phyloP scores from a whole-genome alignment of 495 filamentous ascomycete species.

The Tuber umbilicatum region DNA sequence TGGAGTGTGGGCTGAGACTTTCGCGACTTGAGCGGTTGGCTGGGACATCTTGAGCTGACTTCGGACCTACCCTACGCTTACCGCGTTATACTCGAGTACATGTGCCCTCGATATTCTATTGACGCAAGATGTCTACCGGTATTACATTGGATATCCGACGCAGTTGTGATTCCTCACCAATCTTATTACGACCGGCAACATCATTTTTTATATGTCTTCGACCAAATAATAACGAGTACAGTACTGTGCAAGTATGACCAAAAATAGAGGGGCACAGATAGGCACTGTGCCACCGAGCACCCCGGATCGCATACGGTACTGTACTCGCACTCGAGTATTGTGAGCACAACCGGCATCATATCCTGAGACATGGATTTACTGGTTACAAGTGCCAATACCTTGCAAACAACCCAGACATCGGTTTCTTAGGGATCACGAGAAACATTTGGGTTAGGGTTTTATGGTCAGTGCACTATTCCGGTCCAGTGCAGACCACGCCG shows the following conservation, averaged over 20 bases:
- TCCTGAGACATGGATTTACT: neutral
- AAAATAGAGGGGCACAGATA: neutral
- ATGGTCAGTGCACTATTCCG: neutral
- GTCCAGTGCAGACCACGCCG: neutral
- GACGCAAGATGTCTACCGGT: neutral
- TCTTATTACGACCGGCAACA: neutral
- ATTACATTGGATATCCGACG: neutral
- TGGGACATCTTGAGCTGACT: neutral
- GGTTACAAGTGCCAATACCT: neutral
- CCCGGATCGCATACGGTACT: neutral
- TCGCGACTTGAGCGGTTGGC: neutral
- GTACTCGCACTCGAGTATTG: neutral
- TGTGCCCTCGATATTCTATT: neutral
- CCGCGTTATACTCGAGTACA: neutral
- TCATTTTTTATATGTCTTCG: neutral
- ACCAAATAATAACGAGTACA: neutral
- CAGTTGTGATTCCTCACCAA: neutral
- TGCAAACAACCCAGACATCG: neutral
- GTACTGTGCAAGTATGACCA: neutral
- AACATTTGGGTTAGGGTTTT: slow-evolving; percentile 1
- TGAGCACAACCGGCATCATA: neutral
- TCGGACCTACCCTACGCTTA: neutral
- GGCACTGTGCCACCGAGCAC: neutral
- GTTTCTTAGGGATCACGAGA: neutral
- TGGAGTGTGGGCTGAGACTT: neutral